Evolutionary conservation across 257 asterid genomes (phyloP).

Genomic region (Primulina huaijiensis): DNA sequence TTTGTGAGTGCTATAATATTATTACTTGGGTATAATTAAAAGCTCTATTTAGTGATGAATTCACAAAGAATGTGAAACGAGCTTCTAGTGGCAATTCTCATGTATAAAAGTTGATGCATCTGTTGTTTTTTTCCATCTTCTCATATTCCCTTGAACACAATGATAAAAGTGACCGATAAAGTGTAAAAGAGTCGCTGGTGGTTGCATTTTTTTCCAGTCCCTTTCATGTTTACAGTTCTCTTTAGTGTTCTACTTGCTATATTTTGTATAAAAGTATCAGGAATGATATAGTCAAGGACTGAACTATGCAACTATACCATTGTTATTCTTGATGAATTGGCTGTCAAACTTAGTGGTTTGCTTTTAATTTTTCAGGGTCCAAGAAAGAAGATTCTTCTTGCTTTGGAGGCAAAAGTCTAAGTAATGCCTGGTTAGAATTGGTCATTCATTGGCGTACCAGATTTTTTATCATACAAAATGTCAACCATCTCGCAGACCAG

Average conservation of each 20-base stretch:
- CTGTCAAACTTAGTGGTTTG: slow-evolving; percentile 2
- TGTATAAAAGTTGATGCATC: background rate
- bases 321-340: background rate
- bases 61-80: background rate
- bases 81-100: background rate
- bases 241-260: too few species aligned
- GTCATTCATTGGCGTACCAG: slow-evolving; percentile 14
- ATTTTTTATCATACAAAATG: slow-evolving; percentile 24
- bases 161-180: background rate
- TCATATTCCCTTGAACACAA: background rate
- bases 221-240: background rate
- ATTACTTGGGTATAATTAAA: too few species aligned
- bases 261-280: background rate
- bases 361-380: slow-evolving; percentile 69
- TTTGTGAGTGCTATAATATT: background rate
- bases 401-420: slow-evolving; percentile 63
- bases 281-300: background rate
- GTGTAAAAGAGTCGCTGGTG: background rate
- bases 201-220: background rate
- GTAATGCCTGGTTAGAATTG: slow-evolving; percentile 22
- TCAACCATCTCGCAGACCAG: slow-evolving; percentile 18
- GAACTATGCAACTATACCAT: slow-evolving; percentile 2
- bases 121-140: background rate
- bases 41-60: background rate
- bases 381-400: slow-evolving; percentile 91